Base-by-base conservation (phyloP, 306 rosid genomes). In the Quercus agrifolia region DNA sequence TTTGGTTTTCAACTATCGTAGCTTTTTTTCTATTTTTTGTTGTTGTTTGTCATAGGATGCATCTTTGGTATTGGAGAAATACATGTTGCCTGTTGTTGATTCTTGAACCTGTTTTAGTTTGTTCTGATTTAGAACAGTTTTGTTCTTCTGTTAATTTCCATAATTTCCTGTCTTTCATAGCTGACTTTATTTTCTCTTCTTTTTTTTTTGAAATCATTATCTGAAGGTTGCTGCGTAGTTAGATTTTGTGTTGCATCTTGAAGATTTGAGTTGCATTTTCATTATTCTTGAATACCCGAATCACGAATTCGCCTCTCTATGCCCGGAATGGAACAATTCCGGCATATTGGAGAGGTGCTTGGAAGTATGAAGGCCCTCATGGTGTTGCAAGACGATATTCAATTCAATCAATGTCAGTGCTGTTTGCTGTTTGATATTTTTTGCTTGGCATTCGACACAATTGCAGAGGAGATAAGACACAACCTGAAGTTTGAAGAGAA, bases 321-420 rank as follows among this genome's bases (percentile, higher is more conserved):
- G 79, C 79, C 85, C 80, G 89, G 93, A 89, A 96, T 96, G 99
- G 99, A 96, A 77, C 96, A 93, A 71, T 92, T 91, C 92, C 98
- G 99, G 92, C 98, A 81, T 25, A 87, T 96, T 5, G 99, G 99
- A 38, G 99, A 96, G 93, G 93, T 90, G 56, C 74, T 93, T 56
- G 99, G 99, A 54, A 91, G 99, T 70, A 23, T 96, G 74, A 96
- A 90, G 81, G 97, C 98, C 51, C 83, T 96, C 0, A 91, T 93
- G 97, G 92, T 91, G 38, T 66, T 96, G 56, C 89, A 89, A 19
- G 98, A 96, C 0, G 97, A 92, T 44, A 91, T 88, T 76, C 94
- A 83, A 87, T 87, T 96, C 76, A 90, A 93, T 58, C 91, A 79
- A 49, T 82, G 89, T 0, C 98, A 93, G 63, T 96, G 98, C 58